phyloP scores from a whole-genome alignment of 805 yeast genomes.

The Ogataea kodamae region DNA sequence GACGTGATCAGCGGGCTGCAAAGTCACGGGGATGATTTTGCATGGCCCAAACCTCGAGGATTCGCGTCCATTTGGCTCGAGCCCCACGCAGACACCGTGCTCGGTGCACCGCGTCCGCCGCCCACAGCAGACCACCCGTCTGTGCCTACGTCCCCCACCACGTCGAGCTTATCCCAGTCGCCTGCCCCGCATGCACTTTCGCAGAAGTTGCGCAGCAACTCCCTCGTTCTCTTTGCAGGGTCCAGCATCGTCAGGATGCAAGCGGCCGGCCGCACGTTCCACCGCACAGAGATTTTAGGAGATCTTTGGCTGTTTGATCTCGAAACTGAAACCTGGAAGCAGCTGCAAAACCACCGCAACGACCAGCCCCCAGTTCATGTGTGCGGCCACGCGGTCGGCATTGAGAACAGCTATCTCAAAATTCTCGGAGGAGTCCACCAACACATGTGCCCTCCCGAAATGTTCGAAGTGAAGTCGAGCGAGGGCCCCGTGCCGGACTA shows the following conservation, averaged over 20 bases:
- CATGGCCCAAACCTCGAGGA: slow-evolving; percentile 34
- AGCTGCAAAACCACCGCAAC: slow-evolving; percentile 15
- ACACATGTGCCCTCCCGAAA: slow-evolving; percentile 8
- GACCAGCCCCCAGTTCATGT: slow-evolving; percentile 12
- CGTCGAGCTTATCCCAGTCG: slow-evolving; percentile 11
- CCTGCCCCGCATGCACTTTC: slow-evolving; percentile 14
- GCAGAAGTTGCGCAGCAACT: slow-evolving; percentile 14
- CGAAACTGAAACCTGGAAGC: slow-evolving; percentile 40
- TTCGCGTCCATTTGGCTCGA: slow-evolving; percentile 15
- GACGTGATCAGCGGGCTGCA: slow-evolving; percentile 25
- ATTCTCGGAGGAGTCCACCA: slow-evolving; percentile 27
- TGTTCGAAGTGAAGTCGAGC: background rate
- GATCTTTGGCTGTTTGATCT: slow-evolving; percentile 52
- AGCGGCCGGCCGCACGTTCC: slow-evolving; percentile 17
- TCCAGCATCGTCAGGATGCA: slow-evolving; percentile 28
- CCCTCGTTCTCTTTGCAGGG: slow-evolving; percentile 33
- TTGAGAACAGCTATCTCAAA: slow-evolving; percentile 21
- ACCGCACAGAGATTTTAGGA: slow-evolving; percentile 34
- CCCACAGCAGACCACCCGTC: background rate
- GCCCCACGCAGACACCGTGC: background rate
- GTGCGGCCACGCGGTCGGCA: slow-evolving; percentile 27
- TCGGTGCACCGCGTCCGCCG: slow-evolving; percentile 2
- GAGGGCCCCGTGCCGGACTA: background rate
- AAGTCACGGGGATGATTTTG: slow-evolving; percentile 17
- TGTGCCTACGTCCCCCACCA: slow-evolving; percentile 1